A percentile compares a stretch with the other conserved stretches of the same genome.
These are phyloP conservation scores for Candida sp. DNA, from an alignment of 1,139 yeast genomes.

Conservation along the genomic window DNA sequence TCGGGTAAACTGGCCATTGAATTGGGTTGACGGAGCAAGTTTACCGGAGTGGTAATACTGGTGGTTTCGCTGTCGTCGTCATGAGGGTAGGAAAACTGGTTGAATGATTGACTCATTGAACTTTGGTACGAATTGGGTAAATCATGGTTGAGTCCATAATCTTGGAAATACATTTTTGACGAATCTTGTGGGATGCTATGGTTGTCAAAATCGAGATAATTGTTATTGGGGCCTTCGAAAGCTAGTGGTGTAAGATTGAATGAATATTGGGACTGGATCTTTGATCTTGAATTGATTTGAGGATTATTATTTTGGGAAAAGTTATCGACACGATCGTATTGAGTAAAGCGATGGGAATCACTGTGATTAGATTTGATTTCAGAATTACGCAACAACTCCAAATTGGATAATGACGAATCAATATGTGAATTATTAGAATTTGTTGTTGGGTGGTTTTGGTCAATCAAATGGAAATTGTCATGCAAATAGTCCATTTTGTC, in stretches of 20 bases:
- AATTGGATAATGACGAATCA: neutral
- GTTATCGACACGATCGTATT: too few species aligned
- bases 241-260: conserved; percentile 24
- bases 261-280: conserved; percentile 6
- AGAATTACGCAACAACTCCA: neutral
- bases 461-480: neutral
- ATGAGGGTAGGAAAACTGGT: neutral
- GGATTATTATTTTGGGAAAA: too few species aligned
- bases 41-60: conserved; percentile 11
- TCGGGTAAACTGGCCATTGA: conserved; percentile 25
- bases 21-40: conserved; percentile 17
- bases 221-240: conserved; percentile 29
- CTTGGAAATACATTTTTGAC: conserved; percentile 4
- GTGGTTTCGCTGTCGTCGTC: conserved; percentile 4
- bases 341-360: too few species aligned
- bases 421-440: too few species aligned
- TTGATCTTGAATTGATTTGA: too few species aligned
- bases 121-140: conserved; percentile 2
- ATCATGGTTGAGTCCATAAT: conserved; percentile 1
- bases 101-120: neutral
- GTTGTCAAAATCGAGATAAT: conserved; percentile 10
- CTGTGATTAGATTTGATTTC: too few species aligned
- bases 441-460: too few species aligned
- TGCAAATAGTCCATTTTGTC: neutral
- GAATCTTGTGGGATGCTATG: neutral